Conservation (phyloP, 2,329 filamentous ascomycete species). For the Parafenestella ontariensis region DNA sequence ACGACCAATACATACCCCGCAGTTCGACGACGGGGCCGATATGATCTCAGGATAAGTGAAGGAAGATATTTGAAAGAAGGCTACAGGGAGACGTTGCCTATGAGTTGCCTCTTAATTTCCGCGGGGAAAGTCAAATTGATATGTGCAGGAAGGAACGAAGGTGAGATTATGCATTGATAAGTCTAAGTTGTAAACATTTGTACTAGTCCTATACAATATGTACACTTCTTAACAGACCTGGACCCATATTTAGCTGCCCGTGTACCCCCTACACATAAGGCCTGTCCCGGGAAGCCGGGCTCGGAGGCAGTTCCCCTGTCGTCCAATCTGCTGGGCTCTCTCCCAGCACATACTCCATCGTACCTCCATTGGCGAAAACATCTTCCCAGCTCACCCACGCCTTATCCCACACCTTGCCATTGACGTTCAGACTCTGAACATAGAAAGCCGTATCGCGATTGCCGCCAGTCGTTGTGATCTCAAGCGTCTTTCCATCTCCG, state of each 20-base stretch:
- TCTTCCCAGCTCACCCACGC: slow-evolving; percentile 72
- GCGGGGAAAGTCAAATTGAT: too few species aligned
- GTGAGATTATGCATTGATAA: too few species aligned
- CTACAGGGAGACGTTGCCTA: too few species aligned
- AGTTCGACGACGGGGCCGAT: neutral
- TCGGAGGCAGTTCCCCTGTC: slow-evolving; percentile 67
- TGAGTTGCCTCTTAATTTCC: too few species aligned
- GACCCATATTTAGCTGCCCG: neutral
- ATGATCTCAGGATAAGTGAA: neutral
- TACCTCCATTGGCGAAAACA: slow-evolving; percentile 66
- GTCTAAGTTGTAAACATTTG: too few species aligned
- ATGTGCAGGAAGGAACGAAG: too few species aligned
- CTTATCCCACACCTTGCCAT: slow-evolving; percentile 68
- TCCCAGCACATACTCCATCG: slow-evolving; percentile 70
- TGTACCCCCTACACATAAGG: neutral
- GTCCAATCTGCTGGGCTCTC: slow-evolving; percentile 61
- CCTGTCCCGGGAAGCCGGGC: slow-evolving; percentile 55
- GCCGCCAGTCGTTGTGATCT: slow-evolving; percentile 62
- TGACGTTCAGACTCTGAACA: slow-evolving; percentile 71
- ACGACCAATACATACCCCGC: neutral
- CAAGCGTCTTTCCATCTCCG: slow-evolving; percentile 61
- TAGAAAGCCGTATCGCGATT: slow-evolving; percentile 59
- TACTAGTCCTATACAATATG: neutral
- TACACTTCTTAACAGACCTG: neutral
- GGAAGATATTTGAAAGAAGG: neutral